A percentile compares a stretch with the other conserved stretches of the same genome.
Evolutionary conservation across 257 asterid species (phyloP).

Genomic region (Solanum raphanifolium): DNA sequence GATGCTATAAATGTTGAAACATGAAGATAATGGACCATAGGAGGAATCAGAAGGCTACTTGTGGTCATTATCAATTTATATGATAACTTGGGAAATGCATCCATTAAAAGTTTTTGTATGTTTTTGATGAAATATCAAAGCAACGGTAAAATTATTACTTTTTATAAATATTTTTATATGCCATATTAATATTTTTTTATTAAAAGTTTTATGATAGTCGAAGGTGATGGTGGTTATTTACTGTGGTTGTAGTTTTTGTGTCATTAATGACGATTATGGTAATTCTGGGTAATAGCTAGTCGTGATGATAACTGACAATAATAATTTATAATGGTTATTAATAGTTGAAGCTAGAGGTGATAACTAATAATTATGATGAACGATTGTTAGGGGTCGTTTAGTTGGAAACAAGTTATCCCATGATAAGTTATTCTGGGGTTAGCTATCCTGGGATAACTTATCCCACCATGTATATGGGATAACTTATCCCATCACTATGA

Average conservation of each 20-base stretch:
- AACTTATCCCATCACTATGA: too few species aligned
- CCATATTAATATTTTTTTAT: not conserved
- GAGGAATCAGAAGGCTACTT: not conserved
- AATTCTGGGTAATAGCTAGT: not conserved
- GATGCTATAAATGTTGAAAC: conserved; percentile 1
- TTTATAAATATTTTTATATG: not conserved
- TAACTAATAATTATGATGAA: not conserved
- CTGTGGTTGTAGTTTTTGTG: not conserved
- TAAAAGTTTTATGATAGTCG: not conserved
- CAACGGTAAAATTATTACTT: not conserved
- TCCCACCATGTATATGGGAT: too few species aligned
- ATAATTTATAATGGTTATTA: not conserved
- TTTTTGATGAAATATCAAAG: not conserved
- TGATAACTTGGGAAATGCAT: not conserved
- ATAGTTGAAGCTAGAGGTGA: not conserved
- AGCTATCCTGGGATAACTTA: too few species aligned
- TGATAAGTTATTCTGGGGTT: too few species aligned
- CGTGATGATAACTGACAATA: not conserved
- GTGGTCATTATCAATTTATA: not conserved
- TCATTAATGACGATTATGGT: not conserved
- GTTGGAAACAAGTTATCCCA: too few species aligned
- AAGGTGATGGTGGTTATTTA: not conserved
- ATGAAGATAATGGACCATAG: conserved; percentile 1
- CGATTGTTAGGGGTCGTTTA: too few species aligned
- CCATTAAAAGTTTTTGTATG: not conserved